Conservation (phyloP, 2,329 filamentous ascomycete genomes). For the Neodidymelliopsis sp. region DNA sequence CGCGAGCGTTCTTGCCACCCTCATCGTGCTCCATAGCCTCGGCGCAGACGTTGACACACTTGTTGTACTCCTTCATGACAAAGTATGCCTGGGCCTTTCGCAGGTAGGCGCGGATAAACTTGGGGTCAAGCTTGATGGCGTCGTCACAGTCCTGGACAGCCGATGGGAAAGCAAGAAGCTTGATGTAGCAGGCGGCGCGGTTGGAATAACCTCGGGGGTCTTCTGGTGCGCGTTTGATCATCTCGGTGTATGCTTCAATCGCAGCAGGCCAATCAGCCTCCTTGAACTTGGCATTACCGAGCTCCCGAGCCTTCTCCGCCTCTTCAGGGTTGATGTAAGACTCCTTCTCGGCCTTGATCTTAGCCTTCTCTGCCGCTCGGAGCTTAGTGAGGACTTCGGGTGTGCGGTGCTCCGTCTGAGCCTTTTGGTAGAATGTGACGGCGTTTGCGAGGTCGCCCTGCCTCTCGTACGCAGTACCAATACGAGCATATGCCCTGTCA, state of each 20-base stretch:
- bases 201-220: constrained; percentile 97
- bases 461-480: constrained; percentile 94
- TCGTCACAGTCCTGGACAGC: constrained; percentile 91
- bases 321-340: constrained; percentile 90
- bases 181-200: constrained; percentile 94
- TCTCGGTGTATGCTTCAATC: constrained; percentile 92
- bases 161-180: constrained; percentile 93
- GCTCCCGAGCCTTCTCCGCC: constrained; percentile 92
- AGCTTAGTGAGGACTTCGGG: constrained; percentile 94
- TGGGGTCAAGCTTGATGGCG: constrained; percentile 88
- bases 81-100: constrained; percentile 95
- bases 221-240: constrained; percentile 93
- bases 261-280: constrained; percentile 93
- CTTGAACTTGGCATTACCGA: constrained; percentile 97
- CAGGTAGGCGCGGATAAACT: constrained; percentile 95
- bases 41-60: constrained; percentile 86
- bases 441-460: constrained; percentile 79
- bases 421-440: constrained; percentile 89
- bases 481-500: constrained; percentile 80
- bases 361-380: constrained; percentile 85
- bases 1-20: constrained; percentile 80
- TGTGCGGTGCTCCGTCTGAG: constrained; percentile 94
- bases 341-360: constrained; percentile 74
- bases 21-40: constrained; percentile 81
- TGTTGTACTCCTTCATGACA: constrained; percentile 98